Conservation (phyloP, 2,329 filamentous ascomycete species). For the Onygenales sp. region DNA sequence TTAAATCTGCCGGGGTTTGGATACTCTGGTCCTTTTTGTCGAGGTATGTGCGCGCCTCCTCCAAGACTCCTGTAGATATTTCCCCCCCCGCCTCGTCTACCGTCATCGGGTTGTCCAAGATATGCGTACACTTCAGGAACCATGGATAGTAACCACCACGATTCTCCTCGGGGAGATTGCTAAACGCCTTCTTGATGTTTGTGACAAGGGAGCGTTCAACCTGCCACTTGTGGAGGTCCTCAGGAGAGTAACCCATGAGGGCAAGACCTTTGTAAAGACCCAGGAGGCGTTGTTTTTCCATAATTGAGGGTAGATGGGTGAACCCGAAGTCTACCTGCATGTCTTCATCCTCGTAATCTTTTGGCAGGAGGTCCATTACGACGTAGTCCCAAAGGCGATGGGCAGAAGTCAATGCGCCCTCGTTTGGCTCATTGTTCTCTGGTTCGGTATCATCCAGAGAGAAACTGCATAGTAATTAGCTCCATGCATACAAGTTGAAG, state of each 20-base stretch:
- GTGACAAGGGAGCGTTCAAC: constrained; percentile 11
- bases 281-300: constrained; percentile 12
- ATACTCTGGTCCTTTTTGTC: constrained; percentile 9
- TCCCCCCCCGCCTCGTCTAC: constrained; percentile 11
- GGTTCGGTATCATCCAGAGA: not conserved
- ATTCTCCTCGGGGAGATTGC: constrained; percentile 10
- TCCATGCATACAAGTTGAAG: no score
- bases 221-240: constrained; percentile 16
- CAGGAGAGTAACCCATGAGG: constrained; percentile 11
- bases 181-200: constrained; percentile 17
- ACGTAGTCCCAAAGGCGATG: constrained; percentile 18
- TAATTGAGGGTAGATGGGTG: constrained; percentile 11
- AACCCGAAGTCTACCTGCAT: constrained; percentile 22
- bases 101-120: constrained; percentile 11
- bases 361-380: constrained; percentile 14
- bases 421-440: not conserved
- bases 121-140: constrained; percentile 15
- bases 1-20: constrained; percentile 11
- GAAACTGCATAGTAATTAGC: not conserved
- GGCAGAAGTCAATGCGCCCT: constrained; percentile 15
- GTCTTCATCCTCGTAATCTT: constrained; percentile 12
- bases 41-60: constrained; percentile 15
- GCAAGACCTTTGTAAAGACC: constrained; percentile 18
- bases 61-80: constrained; percentile 12
- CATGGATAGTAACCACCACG: constrained; percentile 20